Base-by-base conservation (phyloP, 192 early-diverging fungal species). In the Coemansia sp. region DNA sequence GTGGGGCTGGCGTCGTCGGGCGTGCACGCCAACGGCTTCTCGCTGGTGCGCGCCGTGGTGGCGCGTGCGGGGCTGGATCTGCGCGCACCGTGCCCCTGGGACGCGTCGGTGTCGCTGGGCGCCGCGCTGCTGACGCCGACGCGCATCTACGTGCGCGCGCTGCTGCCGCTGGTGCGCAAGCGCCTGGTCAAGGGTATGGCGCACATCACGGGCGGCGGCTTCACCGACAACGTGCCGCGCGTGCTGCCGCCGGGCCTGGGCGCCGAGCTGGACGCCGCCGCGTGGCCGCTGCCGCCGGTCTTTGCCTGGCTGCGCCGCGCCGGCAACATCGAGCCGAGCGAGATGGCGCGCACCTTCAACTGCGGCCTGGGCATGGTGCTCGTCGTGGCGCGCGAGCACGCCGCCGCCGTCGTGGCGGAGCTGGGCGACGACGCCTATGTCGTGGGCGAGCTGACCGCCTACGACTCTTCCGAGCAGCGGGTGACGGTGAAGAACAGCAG, bases 301-400 rank as follows among this genome's bases (percentile, higher is more conserved):
- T 99, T 99, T 86, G 87, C 89, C 73, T 99, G 98, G 98, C 67
- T 98, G 62, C 93, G 94, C 85, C 70, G 82, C 57, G 85, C 90
- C 20, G 98, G 98, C 62, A 41, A 42, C 36, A 72, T 82, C 15
- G 49, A 64, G n/a, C 64, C 76, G 64, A 91, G 83, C 62, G 97
- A 99, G 77, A 90, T 99, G 86, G 90, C 94, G 7, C 88, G 98
- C 53, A 98, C 98, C 0, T 99, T 99, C 86, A 99, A 99, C 90
- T 98, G 96, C 76, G 98, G 98, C 65, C 94, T 99, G 65, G 98
- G 98, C 61, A 98, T 99, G 97, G 92, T 97, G 27, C 73, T 98
- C 9, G 88, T 98, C 31, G 95, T 94, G 11, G 86, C 86, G 39
- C 47, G 67, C 24, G 87, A 80, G 27, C 68, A 93, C 67, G 89